phyloP scores from a whole-genome alignment of 768 basidiomycete species.

The Pleurotus salmoneostramineus region DNA sequence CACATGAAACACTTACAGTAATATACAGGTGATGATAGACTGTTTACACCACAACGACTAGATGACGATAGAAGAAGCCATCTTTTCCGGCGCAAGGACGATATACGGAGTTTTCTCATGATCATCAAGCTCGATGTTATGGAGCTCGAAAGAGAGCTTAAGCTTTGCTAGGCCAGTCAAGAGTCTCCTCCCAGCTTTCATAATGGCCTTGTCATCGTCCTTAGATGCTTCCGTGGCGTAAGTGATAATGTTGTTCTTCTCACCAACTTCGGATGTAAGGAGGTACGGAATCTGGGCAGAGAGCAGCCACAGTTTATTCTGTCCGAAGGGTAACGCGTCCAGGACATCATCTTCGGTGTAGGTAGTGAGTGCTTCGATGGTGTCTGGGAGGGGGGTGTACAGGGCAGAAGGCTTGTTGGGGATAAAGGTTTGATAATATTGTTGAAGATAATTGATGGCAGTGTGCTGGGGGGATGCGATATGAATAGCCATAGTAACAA shows the following conservation, averaged over 20 bases:
- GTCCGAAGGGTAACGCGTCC: slow-evolving; percentile 18
- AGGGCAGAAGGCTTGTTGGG: slow-evolving; percentile 25
- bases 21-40: too few species aligned
- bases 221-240: slow-evolving; percentile 15
- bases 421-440: slow-evolving; percentile 27
- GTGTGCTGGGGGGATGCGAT: slow-evolving; percentile 27
- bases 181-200: slow-evolving; percentile 20
- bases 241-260: slow-evolving; percentile 17
- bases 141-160: slow-evolving; percentile 8
- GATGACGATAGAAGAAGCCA: slow-evolving; percentile 23
- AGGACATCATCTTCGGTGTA: slow-evolving; percentile 14
- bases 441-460: slow-evolving; percentile 28
- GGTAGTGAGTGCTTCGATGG: slow-evolving; percentile 14
- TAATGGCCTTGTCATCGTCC: slow-evolving; percentile 8
- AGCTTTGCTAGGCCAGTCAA: slow-evolving; percentile 16
- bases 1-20: too few species aligned
- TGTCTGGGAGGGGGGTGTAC: slow-evolving; percentile 16
- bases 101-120: slow-evolving; percentile 20
- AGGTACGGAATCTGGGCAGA: slow-evolving; percentile 25
- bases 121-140: slow-evolving; percentile 22
- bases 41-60: background rate
- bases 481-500: slow-evolving; percentile 27
- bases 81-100: slow-evolving; percentile 21
- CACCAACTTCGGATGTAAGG: slow-evolving; percentile 19
- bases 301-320: slow-evolving; percentile 20